A percentile compares a stretch with the other conserved stretches of the same genome.
Conservation (phyloP, 441 rosid genomes). For the Metrosideros polymorpha region DNA sequence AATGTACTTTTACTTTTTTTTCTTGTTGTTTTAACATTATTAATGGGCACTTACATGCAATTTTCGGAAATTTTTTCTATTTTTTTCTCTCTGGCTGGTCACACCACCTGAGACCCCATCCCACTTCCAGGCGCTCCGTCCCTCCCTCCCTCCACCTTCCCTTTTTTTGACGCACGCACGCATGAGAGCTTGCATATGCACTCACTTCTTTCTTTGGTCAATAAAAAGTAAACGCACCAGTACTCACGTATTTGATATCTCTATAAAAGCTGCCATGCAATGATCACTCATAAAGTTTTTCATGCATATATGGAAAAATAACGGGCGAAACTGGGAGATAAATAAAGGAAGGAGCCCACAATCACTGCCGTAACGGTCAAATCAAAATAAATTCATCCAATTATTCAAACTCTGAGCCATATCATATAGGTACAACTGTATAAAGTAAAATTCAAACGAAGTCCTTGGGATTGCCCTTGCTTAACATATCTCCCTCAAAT, state of each 20-base stretch:
- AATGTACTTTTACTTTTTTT: too few relatives aligned
- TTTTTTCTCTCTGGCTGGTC: background rate
- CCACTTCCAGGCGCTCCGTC: background rate
- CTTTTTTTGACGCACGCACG: too few relatives aligned
- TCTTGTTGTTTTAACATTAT: too few relatives aligned
- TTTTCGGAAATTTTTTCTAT: too few relatives aligned
- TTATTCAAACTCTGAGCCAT: background rate
- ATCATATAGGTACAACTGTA: background rate
- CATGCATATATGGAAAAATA: background rate
- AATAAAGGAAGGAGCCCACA: background rate
- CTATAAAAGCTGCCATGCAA: background rate
- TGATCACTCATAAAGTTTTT: background rate
- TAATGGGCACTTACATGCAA: background rate
- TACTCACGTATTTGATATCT: background rate
- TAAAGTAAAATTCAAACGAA: background rate
- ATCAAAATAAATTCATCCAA: background rate
- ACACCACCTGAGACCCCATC: background rate
- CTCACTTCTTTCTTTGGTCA: background rate
- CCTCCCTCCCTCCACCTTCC: background rate
- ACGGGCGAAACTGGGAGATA: background rate
- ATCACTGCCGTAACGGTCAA: background rate
- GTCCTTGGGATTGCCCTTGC: background rate
- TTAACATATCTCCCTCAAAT: background rate
- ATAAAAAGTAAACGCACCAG: background rate
- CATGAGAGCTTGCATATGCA: too few relatives aligned